Conservation (phyloP, 345 rosid species). For the rapeseed (Brassica napus) region DNA sequence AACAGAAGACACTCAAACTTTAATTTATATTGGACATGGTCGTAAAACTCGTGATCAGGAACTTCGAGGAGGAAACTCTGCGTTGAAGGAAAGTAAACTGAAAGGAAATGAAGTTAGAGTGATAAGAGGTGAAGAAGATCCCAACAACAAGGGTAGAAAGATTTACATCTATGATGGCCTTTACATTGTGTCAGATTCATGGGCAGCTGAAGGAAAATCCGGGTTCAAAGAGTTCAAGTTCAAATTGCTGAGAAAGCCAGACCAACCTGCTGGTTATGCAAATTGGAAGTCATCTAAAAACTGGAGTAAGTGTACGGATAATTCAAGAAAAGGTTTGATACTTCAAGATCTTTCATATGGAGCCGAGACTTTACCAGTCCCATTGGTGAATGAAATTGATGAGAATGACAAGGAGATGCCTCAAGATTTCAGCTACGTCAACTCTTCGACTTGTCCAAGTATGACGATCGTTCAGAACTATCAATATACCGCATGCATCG, state of each 20-base stretch:
- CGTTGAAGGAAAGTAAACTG: conserved; percentile 49
- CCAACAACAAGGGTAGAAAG: conserved; percentile 17
- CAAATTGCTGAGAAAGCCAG: conserved; percentile 50
- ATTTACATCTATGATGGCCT: conserved; percentile 63
- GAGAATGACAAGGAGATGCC: conserved; percentile 51
- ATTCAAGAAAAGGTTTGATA: conserved; percentile 45
- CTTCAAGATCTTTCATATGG: conserved; percentile 62
- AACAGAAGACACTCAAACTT: conserved; percentile 45
- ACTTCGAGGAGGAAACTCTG: conserved; percentile 65
- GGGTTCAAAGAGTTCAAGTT: conserved; percentile 55
- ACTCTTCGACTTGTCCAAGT: background rate
- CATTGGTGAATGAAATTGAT: conserved; percentile 74
- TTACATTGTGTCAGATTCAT: conserved; percentile 46
- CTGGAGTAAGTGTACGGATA: background rate
- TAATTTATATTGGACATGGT: conserved; percentile 69
- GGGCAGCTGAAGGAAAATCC: conserved; percentile 49
- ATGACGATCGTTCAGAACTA: background rate
- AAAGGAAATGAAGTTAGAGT: conserved; percentile 62
- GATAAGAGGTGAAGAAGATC: conserved; percentile 56
- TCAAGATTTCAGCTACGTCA: conserved; percentile 50
- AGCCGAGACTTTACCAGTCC: conserved; percentile 50
- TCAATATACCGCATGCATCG: background rate
- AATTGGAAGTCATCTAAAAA: conserved; percentile 53
- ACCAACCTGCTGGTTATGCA: conserved; percentile 51
- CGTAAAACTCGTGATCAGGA: conserved; percentile 50